A percentile compares a stretch with the other conserved stretches of the same genome.
These are phyloP conservation scores for Venturia asperata DNA, from an alignment of 2,329 filamentous ascomycete genomes.

Conservation along the genomic window DNA sequence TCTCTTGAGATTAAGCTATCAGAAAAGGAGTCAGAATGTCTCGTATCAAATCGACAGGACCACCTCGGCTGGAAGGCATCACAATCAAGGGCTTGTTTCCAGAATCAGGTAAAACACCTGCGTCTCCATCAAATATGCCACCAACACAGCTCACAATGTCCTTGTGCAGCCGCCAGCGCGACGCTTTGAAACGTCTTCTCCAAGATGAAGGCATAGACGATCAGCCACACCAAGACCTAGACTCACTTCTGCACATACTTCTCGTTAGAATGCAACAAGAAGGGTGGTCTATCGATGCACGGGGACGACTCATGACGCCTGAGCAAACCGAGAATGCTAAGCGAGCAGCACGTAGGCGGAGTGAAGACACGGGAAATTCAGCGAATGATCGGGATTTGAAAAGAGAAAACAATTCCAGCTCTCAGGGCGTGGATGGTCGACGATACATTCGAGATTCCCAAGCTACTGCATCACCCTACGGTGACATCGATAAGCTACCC, in stretches of 20 bases:
- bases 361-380: neutral
- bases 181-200: neutral
- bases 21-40: neutral
- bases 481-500: neutral
- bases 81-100: neutral
- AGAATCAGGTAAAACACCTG: neutral
- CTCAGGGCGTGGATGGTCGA: neutral
- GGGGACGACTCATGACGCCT: neutral
- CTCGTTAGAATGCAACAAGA: conserved; percentile 7
- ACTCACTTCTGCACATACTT: neutral
- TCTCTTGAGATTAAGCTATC: neutral
- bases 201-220: neutral
- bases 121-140: neutral
- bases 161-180: conserved; percentile 6
- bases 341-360: neutral
- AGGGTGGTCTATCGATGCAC: conserved; percentile 6
- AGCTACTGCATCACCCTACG: neutral
- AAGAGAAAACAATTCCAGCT: neutral
- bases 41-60: neutral
- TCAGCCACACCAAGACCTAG: neutral
- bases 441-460: neutral
- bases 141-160: conserved; percentile 5
- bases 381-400: neutral
- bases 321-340: neutral
- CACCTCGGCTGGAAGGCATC: neutral